A percentile compares a stretch with the other conserved stretches of the same genome.
Conservation (phyloP, 352 stramenopile genomes). For the Globisporangium radiosum region DNA sequence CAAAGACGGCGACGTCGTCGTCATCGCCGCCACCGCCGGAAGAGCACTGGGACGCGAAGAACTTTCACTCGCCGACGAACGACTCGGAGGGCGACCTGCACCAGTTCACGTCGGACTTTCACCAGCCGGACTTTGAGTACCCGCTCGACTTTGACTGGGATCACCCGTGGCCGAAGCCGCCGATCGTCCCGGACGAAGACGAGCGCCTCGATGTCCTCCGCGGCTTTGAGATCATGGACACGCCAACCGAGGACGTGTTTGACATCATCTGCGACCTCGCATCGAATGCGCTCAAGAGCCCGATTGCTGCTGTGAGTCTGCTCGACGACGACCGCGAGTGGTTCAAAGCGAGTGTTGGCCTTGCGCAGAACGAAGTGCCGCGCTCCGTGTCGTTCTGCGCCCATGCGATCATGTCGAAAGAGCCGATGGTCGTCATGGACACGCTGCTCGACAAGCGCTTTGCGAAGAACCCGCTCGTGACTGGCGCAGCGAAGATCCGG, state of each 20-base stretch:
- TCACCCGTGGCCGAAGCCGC: conserved; percentile 83
- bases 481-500: conserved; percentile 76
- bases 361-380: conserved; percentile 84
- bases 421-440: conserved; percentile 87
- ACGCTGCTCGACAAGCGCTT: conserved; percentile 83
- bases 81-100: conserved; percentile 74
- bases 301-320: conserved; percentile 78
- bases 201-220: conserved; percentile 75
- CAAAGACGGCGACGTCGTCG: conserved; percentile 33
- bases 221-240: conserved; percentile 85
- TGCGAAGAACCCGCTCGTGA: conserved; percentile 81
- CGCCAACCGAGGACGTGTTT: conserved; percentile 80
- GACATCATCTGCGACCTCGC: conserved; percentile 87
- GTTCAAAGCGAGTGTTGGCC: conserved; percentile 82
- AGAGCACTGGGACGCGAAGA: conserved; percentile 70
- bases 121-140: conserved; percentile 81
- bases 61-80: conserved; percentile 75
- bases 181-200: conserved; percentile 53
- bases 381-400: conserved; percentile 83
- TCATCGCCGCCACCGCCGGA: conserved; percentile 37
- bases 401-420: conserved; percentile 85
- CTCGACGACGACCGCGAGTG: conserved; percentile 83
- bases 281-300: conserved; percentile 81
- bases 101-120: conserved; percentile 72
- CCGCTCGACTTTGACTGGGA: conserved; percentile 86